A percentile compares a stretch with the other conserved stretches of the same genome.
phyloP scores from a whole-genome alignment of 306 rosid species.

The Sechiopsis laciniata region DNA sequence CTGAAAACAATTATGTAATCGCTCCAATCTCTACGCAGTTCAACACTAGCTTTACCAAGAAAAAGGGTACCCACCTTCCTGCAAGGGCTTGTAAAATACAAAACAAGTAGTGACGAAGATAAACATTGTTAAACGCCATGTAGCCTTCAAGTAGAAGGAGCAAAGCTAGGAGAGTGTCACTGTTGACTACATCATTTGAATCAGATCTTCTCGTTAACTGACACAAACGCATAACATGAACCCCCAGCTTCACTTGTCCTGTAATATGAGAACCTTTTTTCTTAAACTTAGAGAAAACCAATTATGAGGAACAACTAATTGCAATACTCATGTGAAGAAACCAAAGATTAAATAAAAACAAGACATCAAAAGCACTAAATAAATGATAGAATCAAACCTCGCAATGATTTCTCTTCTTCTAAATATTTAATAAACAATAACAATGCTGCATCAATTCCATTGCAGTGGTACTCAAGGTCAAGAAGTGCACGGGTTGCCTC shows the following conservation, averaged over 20 bases:
- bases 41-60: neutral
- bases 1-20: neutral
- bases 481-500: slow-evolving; percentile 89
- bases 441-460: slow-evolving; percentile 67
- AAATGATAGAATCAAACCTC: slow-evolving; percentile 50
- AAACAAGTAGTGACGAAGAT: slow-evolving; percentile 85
- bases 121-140: slow-evolving; percentile 66
- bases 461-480: slow-evolving; percentile 84
- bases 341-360: slow-evolving; percentile 1
- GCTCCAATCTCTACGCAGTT: neutral
- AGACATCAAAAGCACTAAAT: slow-evolving; percentile 6
- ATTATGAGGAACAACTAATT: slow-evolving; percentile 4
- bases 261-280: slow-evolving; percentile 25
- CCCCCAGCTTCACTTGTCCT: slow-evolving; percentile 84
- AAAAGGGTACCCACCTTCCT: slow-evolving; percentile 48
- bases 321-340: neutral
- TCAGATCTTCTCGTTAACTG: slow-evolving; percentile 55
- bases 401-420: slow-evolving; percentile 70
- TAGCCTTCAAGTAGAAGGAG: slow-evolving; percentile 68
- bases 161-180: slow-evolving; percentile 57
- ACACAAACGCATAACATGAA: slow-evolving; percentile 76
- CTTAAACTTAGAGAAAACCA: neutral
- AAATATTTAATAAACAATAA: slow-evolving; percentile 60
- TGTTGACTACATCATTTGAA: slow-evolving; percentile 42
- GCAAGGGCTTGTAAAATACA: slow-evolving; percentile 82